phyloP scores from a whole-genome alignment of 768 basidiomycete genomes.

The Auricularia sp. region DNA sequence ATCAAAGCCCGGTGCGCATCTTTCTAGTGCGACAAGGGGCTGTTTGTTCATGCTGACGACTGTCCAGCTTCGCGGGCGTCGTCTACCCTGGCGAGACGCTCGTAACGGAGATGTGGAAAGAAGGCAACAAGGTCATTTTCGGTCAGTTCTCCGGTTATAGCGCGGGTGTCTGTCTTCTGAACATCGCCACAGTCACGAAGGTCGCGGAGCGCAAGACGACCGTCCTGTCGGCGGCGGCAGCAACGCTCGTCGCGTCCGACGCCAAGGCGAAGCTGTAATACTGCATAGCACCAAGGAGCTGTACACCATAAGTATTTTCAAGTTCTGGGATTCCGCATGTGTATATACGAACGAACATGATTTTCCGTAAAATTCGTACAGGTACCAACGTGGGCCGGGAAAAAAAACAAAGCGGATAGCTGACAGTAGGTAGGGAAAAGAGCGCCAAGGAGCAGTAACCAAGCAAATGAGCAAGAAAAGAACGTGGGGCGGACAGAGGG shows the following conservation, averaged over 20 bases:
- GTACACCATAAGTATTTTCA: no score
- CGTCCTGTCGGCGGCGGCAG: conserved; percentile 75
- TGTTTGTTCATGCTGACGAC: neutral
- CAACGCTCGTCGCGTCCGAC: conserved; percentile 38
- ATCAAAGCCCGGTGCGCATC: conserved; percentile 82
- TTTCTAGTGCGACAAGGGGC: neutral
- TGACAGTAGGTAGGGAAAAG: no score
- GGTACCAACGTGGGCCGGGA: neutral
- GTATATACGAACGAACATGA: neutral
- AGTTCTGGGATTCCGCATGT: neutral
- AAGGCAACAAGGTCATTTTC: conserved; percentile 83
- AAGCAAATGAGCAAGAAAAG: no score
- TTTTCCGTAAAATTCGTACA: neutral
- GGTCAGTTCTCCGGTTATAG: conserved; percentile 39
- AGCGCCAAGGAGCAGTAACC: no score
- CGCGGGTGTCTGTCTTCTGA: neutral
- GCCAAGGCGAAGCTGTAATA: neutral
- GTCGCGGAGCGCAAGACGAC: conserved; percentile 73
- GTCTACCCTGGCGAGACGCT: conserved; percentile 95
- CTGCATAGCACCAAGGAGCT: no score
- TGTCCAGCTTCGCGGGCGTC: conserved; percentile 67
- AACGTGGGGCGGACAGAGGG: no score
- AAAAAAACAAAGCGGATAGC: neutral
- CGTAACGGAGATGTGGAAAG: conserved; percentile 97
- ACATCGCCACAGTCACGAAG: conserved; percentile 51